phyloP scores from a whole-genome alignment of 768 basidiomycete species.

The Goffeauzyma gilvescens region DNA sequence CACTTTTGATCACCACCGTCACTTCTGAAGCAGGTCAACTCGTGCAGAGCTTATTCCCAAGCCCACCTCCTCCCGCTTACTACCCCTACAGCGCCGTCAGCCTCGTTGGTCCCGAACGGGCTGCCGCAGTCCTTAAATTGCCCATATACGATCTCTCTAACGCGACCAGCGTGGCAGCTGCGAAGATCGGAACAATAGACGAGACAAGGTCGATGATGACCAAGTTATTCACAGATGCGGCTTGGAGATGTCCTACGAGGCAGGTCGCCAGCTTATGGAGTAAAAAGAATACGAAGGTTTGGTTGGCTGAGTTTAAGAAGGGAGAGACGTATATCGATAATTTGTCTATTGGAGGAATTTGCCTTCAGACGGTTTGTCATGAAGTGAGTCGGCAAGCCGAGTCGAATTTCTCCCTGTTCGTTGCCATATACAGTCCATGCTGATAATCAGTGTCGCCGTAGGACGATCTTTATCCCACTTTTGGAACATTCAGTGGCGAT shows the following conservation, averaged over 20 bases:
- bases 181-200: constrained; percentile 6
- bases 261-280: constrained; percentile 17
- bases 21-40: constrained; percentile 51
- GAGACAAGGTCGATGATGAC: constrained; percentile 17
- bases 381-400: constrained; percentile 22
- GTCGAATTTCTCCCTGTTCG: too few species aligned
- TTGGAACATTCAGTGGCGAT: constrained; percentile 5
- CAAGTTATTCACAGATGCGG: constrained; percentile 16
- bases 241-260: constrained; percentile 18
- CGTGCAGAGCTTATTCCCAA: constrained; percentile 34
- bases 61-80: constrained; percentile 11
- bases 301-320: constrained; percentile 23
- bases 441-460: background rate
- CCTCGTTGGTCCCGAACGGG: constrained; percentile 11
- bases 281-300: constrained; percentile 17
- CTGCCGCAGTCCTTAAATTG: constrained; percentile 4
- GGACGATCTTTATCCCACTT: constrained; percentile 23
- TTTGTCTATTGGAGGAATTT: constrained; percentile 11
- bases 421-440: too few species aligned
- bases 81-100: constrained; percentile 10
- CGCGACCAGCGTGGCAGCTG: background rate
- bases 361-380: constrained; percentile 20
- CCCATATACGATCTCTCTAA: constrained; percentile 15
- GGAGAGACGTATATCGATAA: constrained; percentile 19
- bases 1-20: constrained; percentile 53